phyloP scores from a whole-genome alignment of 306 rosid species.

The Geum urbanum region DNA sequence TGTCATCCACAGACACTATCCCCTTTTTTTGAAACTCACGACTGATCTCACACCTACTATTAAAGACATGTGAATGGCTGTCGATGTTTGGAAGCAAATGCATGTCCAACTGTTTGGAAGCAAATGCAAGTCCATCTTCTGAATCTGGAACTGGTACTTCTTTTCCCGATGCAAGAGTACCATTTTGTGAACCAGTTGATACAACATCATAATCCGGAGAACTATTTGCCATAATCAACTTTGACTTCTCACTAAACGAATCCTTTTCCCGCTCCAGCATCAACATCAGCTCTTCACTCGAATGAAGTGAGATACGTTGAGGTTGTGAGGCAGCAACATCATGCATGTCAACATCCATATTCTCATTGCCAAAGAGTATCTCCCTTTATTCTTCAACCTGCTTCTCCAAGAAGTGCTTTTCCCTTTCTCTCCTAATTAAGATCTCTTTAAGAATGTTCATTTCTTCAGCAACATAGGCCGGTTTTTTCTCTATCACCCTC shows the following conservation, averaged over 20 bases:
- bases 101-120: slow-evolving; percentile 20
- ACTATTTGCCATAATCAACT: slow-evolving; percentile 9
- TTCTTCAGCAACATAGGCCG: slow-evolving; percentile 48
- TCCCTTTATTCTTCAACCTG: slow-evolving; percentile 37
- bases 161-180: slow-evolving; percentile 28
- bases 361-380: slow-evolving; percentile 31
- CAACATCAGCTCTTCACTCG: slow-evolving; percentile 20
- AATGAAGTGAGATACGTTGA: background rate
- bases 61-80: background rate
- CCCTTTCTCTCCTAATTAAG: slow-evolving; percentile 49
- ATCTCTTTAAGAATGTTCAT: slow-evolving; percentile 57
- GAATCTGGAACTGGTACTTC: slow-evolving; percentile 19
- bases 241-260: slow-evolving; percentile 19
- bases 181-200: slow-evolving; percentile 25
- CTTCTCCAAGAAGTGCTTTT: slow-evolving; percentile 46
- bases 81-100: slow-evolving; percentile 16
- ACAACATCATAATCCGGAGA: slow-evolving; percentile 25
- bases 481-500: slow-evolving; percentile 46
- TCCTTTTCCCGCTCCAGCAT: slow-evolving; percentile 10
- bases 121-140: slow-evolving; percentile 12
- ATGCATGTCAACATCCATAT: slow-evolving; percentile 27
- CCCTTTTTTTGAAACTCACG: slow-evolving; percentile 21
- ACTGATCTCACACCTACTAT: slow-evolving; percentile 2
- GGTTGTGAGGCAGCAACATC: slow-evolving; percentile 17
- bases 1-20: slow-evolving; percentile 18